A percentile compares a stretch with the other conserved stretches of the same genome.
These are phyloP conservation scores for Porodaedalea pini DNA, from an alignment of 1,284 basidiomycete species.

Conservation along the genomic window DNA sequence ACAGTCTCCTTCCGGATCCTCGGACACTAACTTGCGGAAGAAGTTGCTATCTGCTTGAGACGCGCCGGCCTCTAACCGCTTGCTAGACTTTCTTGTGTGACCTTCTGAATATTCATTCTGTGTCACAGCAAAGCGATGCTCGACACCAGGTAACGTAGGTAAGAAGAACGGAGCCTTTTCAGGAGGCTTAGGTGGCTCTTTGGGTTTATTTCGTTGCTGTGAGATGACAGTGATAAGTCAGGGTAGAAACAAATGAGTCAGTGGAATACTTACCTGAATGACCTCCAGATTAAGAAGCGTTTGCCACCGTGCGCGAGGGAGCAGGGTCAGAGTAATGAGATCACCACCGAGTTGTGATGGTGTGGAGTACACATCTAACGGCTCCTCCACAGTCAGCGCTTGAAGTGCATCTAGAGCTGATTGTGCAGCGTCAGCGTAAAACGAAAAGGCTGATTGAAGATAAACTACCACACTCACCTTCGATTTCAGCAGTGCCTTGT, in stretches of 20 bases:
- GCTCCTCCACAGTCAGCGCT: conserved; percentile 51
- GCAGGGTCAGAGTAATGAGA: conserved; percentile 85
- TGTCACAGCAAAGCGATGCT: conserved; percentile 68
- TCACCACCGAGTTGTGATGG: conserved; percentile 85
- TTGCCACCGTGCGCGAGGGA: conserved; percentile 94
- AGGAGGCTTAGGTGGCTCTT: conserved; percentile 90
- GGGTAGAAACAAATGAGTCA: not conserved
- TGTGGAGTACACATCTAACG: conserved; percentile 71
- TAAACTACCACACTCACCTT: conserved; percentile 49
- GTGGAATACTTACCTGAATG: conserved; percentile 64
- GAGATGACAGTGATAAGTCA: not conserved
- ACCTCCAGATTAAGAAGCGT: conserved; percentile 94
- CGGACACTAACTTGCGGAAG: conserved; percentile 57
- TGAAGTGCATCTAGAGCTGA: conserved; percentile 64
- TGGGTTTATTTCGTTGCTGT: conserved; percentile 93
- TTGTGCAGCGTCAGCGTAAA: conserved; percentile 20
- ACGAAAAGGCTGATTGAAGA: conserved; percentile 1
- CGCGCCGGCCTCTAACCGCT: conserved; percentile 52
- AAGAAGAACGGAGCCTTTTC: conserved; percentile 98
- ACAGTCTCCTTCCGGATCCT: conserved; percentile 67
- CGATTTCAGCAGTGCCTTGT: conserved; percentile 74
- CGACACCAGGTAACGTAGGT: conserved; percentile 82
- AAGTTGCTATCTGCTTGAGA: conserved; percentile 73
- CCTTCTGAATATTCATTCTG: conserved; percentile 35
- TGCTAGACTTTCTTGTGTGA: conserved; percentile 44